Evolutionary conservation across 2,329 filamentous ascomycete species (phyloP).

Genomic region (Pezizomycotina sp.): DNA sequence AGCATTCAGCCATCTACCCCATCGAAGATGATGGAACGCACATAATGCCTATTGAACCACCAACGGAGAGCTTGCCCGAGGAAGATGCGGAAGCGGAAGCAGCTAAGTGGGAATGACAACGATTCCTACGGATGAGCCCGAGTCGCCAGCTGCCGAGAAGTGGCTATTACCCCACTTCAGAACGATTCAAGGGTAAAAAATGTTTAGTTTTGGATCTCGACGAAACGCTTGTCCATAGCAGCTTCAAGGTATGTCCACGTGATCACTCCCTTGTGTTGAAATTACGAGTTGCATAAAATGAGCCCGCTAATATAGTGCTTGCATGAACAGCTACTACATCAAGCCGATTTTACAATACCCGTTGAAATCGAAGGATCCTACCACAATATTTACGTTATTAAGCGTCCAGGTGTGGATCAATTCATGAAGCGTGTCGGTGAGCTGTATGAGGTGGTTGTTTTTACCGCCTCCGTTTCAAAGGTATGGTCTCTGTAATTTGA

Average conservation of each 20-base stretch:
- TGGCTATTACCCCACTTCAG: constrained; percentile 65
- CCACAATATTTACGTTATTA: constrained; percentile 98
- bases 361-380: constrained; percentile 98
- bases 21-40: constrained; percentile 9
- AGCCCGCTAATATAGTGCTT: constrained; percentile 3
- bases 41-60: constrained; percentile 13
- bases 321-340: constrained; percentile 62
- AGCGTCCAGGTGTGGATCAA: constrained; percentile 91
- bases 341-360: constrained; percentile 96
- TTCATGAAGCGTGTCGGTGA: constrained; percentile 99
- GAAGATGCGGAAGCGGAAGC: constrained; percentile 16
- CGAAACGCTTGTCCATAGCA: constrained; percentile 93
- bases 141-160: constrained; percentile 27
- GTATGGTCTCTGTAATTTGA: constrained; percentile 33
- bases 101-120: constrained; percentile 3
- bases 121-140: constrained; percentile 14
- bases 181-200: constrained; percentile 71
- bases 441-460: constrained; percentile 95
- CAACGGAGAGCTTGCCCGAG: constrained; percentile 8
- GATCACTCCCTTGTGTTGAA: neutral
- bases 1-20: constrained; percentile 15
- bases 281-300: neutral
- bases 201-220: constrained; percentile 91
- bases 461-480: constrained; percentile 96
- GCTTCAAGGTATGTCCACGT: constrained; percentile 62